Base-by-base conservation (phyloP, 1,139 yeast species). In the Blastobotrys capitulatus region DNA sequence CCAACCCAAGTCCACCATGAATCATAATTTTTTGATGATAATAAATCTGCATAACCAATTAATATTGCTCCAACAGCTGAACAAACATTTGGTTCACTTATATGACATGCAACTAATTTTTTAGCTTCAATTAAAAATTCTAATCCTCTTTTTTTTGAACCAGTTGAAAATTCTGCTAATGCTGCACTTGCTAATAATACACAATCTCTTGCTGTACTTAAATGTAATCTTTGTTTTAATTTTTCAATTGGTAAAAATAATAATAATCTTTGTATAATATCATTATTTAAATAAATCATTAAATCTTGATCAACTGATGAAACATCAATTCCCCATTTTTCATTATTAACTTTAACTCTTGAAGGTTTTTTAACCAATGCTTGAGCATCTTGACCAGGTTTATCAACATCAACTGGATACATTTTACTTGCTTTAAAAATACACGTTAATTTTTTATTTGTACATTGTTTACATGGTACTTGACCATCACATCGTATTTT, bases 1-100 rank as follows among this genome's bases (percentile, higher is more conserved):
- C 47, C 47, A 16, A 37, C n/a, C 47, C 47, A 44, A n/a, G 35
- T 22, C 47, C 47, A 44, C 7, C 38, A 26, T 2, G 26, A 29
- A 7, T 25, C 20, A 20, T 10, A 38, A 26, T n/a, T n/a, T 19
- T 12, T 22, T 6, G 29, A 29, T n/a, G 6, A 6, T 4, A 29
- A 16, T 15, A 22, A 15, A 12, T 44, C 47, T 19, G 27, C 27
- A 26, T 44, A 44, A 13, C 34, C 47, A 44, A 44, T 31, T 18
- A 44, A 10, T 31, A 37, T 16, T 13, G 35, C 31, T 2, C 39
- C 47, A 5, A 38, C 42, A 10, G 38, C 27, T 4, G 42, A 15
- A 27, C 29, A 26, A 38, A 38, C 25, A 18, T 20, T 37, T 6
- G 47, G 42, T 7, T n/a, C 31, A 10, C 38, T 38, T 18, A 44